A percentile compares a stretch with the other conserved stretches of the same genome.
Evolutionary conservation across 352 stramenopile genomes (phyloP).

Genomic region (Salisapilia sapeloensis): DNA sequence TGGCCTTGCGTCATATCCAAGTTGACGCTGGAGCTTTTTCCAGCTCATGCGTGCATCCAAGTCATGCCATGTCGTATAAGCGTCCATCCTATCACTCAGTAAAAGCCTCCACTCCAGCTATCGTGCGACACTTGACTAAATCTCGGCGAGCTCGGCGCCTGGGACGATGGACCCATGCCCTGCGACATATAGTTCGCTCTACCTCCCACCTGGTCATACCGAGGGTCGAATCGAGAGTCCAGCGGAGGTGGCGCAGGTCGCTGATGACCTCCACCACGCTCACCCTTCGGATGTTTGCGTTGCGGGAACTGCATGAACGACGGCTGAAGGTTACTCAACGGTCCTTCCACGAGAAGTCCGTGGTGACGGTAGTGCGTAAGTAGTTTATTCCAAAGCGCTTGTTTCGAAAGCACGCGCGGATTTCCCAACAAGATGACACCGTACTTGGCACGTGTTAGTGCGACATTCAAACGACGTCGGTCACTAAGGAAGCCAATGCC

Average conservation of each 20-base stretch:
- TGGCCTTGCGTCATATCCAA: too few relatives aligned
- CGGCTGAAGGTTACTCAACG: slow-evolving; percentile 92
- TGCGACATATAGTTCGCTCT: background rate
- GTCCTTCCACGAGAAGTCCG: slow-evolving; percentile 89
- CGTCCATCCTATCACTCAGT: too few relatives aligned
- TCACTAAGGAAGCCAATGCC: slow-evolving; percentile 99
- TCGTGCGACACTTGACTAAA: too few relatives aligned
- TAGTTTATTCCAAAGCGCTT: slow-evolving; percentile 92
- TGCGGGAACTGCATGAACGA: slow-evolving; percentile 95
- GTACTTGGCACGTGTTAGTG: slow-evolving; percentile 96
- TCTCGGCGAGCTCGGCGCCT: too few relatives aligned
- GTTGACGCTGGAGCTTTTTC: too few relatives aligned
- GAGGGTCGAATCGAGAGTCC: slow-evolving; percentile 72
- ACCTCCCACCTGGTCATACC: slow-evolving; percentile 42
- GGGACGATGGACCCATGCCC: background rate
- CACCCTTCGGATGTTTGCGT: slow-evolving; percentile 20
- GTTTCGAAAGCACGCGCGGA: slow-evolving; percentile 93
- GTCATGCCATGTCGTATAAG: too few relatives aligned
- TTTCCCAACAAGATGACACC: slow-evolving; percentile 98
- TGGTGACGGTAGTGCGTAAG: slow-evolving; percentile 97
- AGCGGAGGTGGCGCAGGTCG: slow-evolving; percentile 40
- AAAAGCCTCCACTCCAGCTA: too few relatives aligned
- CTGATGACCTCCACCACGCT: slow-evolving; percentile 17
- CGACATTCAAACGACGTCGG: slow-evolving; percentile 96
- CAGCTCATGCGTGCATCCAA: too few relatives aligned